Evolutionary conservation across 176 grass and related monocot species (phyloP).

Genomic region (Echinochloa phyllopogon): DNA sequence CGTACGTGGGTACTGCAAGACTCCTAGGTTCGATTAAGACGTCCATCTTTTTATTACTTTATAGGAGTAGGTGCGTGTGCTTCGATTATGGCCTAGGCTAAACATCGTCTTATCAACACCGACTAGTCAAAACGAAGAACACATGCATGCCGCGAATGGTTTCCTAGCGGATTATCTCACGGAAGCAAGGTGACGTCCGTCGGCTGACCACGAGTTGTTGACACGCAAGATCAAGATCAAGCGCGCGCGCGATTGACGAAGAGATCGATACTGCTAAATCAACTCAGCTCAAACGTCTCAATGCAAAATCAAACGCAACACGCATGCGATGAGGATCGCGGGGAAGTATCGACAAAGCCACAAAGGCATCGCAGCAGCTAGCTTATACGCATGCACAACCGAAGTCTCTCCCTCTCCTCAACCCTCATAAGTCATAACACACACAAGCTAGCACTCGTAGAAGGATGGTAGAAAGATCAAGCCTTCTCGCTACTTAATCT

Average conservation of each 20-base stretch:
- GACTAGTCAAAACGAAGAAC: not conserved
- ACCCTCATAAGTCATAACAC: too few relatives aligned
- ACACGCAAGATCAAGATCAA: conserved; percentile 4
- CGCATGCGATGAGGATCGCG: not conserved
- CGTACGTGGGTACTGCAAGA: not conserved
- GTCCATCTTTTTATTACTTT: not conserved
- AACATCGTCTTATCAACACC: not conserved
- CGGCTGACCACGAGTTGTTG: not conserved
- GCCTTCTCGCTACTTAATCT: not conserved
- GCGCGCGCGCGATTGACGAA: not conserved
- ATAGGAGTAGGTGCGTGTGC: not conserved
- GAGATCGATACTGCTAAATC: not conserved
- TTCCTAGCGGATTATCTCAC: not conserved
- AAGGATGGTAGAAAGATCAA: conserved; percentile 4
- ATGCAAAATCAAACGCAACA: not conserved
- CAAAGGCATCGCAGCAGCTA: not conserved
- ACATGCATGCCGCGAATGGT: not conserved
- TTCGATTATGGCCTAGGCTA: not conserved
- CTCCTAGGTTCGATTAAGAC: not conserved
- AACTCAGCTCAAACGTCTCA: not conserved
- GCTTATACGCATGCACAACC: not conserved
- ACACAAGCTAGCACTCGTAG: not conserved
- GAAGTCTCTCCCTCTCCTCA: not conserved
- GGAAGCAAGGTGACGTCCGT: not conserved
- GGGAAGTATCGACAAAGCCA: not conserved